Evolutionary conservation across 1,139 yeast genomes (phyloP), one percentile per base, ranked within the genome.

Genomic region (Pichia norvegensis): DNA sequence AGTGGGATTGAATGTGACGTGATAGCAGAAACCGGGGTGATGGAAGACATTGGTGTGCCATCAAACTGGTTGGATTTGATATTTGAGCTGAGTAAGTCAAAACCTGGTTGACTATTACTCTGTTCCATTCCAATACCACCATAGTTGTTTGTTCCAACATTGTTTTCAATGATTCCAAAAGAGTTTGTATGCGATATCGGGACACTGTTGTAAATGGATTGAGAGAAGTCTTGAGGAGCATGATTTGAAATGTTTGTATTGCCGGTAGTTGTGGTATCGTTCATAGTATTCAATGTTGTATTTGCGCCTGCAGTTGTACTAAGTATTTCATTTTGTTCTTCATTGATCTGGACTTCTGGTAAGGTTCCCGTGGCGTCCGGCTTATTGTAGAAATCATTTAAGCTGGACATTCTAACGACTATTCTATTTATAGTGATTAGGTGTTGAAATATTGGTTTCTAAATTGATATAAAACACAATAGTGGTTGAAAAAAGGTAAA

Each of bases 171-270:
- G 17, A 33, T 25, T 13, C 43, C 43, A 36, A 41, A 46, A 14
- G 53, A 50, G 14, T 33, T 40, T 17, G 48, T 38, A 7, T 38
- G 47, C 22, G 48, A 48, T 45, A 45, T 45, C 9, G 47, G 41
- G 13, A 42, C 23, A n/a, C 35, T 37, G 17, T 7, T 29, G 44
- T 43, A 43, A 45, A 47, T 35, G 31, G 41, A 41, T 9, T 16
- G 35, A 16, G 35, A 8, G 14, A 31, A 31, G 20, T 31, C 16
- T 31, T 31, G 35, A 31, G 2, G 6, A 2, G 35, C 4, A 16
- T 8, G 7, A 25, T 25, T 11, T 11, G 29, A 11, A 25, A 8
- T 25, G 10, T 8, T 8, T 25, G 13, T 17, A 31, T 4, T 31
- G 16, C 6, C 16, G 20, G 35, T 7, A 8, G 20, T 10, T 11